Conservation (phyloP, 345 rosid species). For the Kernera saxatilis region DNA sequence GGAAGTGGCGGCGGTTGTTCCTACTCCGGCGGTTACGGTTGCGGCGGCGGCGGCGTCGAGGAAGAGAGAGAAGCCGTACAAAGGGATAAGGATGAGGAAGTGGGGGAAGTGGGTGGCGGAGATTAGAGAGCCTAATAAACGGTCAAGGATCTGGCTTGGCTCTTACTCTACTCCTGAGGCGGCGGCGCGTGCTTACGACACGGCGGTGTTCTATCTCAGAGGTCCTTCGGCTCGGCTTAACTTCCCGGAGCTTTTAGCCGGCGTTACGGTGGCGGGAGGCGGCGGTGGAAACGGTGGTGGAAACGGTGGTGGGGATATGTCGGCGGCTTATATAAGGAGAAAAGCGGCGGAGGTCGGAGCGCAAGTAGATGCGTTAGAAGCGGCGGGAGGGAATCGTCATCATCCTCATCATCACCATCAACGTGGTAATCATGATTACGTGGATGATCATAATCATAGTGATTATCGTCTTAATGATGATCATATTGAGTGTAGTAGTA, state of each 20-base stretch:
- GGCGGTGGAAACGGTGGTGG: slow-evolving; percentile 29
- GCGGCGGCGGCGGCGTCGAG: slow-evolving; percentile 24
- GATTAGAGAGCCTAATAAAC: slow-evolving; percentile 92
- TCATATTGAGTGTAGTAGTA: slow-evolving; percentile 10
- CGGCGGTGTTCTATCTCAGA: slow-evolving; percentile 79
- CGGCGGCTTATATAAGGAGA: slow-evolving; percentile 89
- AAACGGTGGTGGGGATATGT: slow-evolving; percentile 47
- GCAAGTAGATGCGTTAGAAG: slow-evolving; percentile 81
- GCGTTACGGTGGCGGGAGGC: slow-evolving; percentile 36
- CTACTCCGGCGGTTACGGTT: background rate
- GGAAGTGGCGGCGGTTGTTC: slow-evolving; percentile 20
- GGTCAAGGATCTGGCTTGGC: slow-evolving; percentile 98
- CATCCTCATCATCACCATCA: slow-evolving; percentile 6
- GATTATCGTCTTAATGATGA: slow-evolving; percentile 14
- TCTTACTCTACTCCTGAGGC: slow-evolving; percentile 94
- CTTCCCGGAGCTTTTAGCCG: slow-evolving; percentile 72
- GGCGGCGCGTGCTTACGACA: slow-evolving; percentile 97
- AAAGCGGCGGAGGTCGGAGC: slow-evolving; percentile 95
- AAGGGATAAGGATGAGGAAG: slow-evolving; percentile 99
- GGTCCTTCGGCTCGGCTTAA: slow-evolving; percentile 95
- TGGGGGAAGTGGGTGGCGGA: slow-evolving; percentile 99
- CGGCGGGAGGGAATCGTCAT: slow-evolving; percentile 31
- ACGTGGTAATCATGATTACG: slow-evolving; percentile 19
- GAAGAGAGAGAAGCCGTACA: slow-evolving; percentile 57
- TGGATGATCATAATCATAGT: slow-evolving; percentile 14